Evolutionary conservation across 2,329 filamentous ascomycete genomes (phyloP).

Genomic region (Ophiostoma populinum): DNA sequence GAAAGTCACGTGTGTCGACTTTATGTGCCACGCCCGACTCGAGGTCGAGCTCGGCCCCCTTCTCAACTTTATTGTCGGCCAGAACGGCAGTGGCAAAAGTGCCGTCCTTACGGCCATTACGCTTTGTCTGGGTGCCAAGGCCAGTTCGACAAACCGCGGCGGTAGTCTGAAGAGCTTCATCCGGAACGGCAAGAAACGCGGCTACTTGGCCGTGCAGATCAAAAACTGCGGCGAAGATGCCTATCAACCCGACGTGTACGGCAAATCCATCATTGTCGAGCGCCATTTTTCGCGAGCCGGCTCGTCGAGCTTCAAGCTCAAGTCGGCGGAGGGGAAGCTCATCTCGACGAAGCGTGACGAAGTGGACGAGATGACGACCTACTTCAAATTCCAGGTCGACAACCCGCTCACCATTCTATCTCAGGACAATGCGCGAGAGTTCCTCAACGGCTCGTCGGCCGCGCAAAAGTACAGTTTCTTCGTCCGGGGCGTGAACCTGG

Average conservation of each 20-base stretch:
- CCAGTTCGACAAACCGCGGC: constrained; percentile 80
- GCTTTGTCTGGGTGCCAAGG: constrained; percentile 87
- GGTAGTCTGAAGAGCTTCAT: constrained; percentile 77
- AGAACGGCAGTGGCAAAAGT: constrained; percentile 96
- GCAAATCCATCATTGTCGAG: constrained; percentile 76
- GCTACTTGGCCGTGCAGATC: constrained; percentile 63
- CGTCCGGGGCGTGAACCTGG: constrained; percentile 80
- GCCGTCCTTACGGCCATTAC: constrained; percentile 86
- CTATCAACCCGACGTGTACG: constrained; percentile 69
- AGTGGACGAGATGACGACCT: constrained; percentile 84
- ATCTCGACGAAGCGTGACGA: constrained; percentile 74
- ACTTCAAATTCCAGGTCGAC: constrained; percentile 83
- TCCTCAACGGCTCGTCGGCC: constrained; percentile 70
- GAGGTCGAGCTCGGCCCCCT: constrained; percentile 75
- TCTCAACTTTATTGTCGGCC: constrained; percentile 95
- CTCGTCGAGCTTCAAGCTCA: constrained; percentile 71
- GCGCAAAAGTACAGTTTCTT: constrained; percentile 93
- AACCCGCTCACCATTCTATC: constrained; percentile 93
- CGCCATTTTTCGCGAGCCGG: constrained; percentile 66
- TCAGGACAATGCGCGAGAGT: constrained; percentile 87
- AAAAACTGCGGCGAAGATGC: constrained; percentile 81
- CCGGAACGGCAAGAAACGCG: constrained; percentile 69
- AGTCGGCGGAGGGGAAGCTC: constrained; percentile 48
- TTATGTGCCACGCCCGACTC: constrained; percentile 85
- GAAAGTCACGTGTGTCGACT: constrained; percentile 73